Conservation (phyloP, 1,284 basidiomycete genomes). For the Salmacisia buchloeana region DNA sequence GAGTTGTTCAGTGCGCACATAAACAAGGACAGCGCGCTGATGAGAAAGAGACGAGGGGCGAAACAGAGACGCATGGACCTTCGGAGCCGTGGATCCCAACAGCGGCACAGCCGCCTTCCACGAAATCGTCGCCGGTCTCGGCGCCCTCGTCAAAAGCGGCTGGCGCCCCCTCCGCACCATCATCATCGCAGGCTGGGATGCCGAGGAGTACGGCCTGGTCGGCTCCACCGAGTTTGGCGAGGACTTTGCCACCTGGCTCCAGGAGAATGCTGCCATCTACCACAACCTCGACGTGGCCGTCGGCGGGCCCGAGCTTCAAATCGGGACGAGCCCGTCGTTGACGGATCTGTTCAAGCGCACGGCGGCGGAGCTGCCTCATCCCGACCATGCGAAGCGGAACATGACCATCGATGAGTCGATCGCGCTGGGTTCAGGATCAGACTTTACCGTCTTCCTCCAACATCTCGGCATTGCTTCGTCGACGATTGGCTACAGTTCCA, state of each 20-base stretch:
- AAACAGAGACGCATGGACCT: constrained; percentile 44
- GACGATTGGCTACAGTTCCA: constrained; percentile 44
- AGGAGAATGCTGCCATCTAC: constrained; percentile 74
- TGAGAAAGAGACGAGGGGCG: constrained; percentile 31
- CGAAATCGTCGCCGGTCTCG: constrained; percentile 78
- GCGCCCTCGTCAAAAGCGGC: constrained; percentile 64
- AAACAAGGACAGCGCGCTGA: constrained; percentile 51
- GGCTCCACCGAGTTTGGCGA: constrained; percentile 85
- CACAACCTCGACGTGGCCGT: constrained; percentile 74
- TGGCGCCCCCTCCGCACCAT: constrained; percentile 87
- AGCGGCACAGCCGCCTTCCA: constrained; percentile 80
- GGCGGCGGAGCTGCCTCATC: constrained; percentile 59
- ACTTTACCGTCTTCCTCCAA: constrained; percentile 70
- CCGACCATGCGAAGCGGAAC: constrained; percentile 54
- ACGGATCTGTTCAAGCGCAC: constrained; percentile 66
- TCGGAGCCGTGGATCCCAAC: constrained; percentile 69
- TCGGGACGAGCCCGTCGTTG: constrained; percentile 66
- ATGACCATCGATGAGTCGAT: constrained; percentile 43
- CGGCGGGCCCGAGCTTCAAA: constrained; percentile 61
- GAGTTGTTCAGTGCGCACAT: neutral
- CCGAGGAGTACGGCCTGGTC: constrained; percentile 83
- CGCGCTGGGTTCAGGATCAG: constrained; percentile 57
- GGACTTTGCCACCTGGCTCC: constrained; percentile 77
- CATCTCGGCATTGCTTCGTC: constrained; percentile 51
- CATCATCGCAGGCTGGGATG: constrained; percentile 87